phyloP scores from a whole-genome alignment of 1,284 basidiomycete genomes.

The Cryptococcus deneoformans region DNA sequence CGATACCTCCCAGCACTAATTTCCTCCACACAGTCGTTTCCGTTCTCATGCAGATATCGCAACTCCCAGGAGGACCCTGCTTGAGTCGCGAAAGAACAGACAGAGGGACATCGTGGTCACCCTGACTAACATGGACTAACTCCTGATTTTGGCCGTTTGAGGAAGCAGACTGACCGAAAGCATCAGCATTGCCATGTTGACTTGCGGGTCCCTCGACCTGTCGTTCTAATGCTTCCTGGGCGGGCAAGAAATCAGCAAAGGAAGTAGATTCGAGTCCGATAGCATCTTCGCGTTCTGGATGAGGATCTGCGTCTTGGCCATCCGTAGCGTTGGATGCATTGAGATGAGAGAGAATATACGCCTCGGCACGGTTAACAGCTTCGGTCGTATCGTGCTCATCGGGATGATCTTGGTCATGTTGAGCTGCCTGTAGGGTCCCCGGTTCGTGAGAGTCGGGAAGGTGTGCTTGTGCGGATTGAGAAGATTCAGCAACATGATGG shows the following conservation, averaged over 20 bases:
- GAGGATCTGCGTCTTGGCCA: neutral
- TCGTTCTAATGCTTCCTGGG: slow-evolving; percentile 14
- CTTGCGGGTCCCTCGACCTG: slow-evolving; percentile 7
- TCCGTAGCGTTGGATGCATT: slow-evolving; percentile 2
- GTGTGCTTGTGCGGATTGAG: neutral
- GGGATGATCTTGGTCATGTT: neutral
- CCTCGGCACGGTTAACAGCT: slow-evolving; percentile 24
- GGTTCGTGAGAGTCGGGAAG: neutral
- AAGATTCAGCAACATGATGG: too few species aligned
- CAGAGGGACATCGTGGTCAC: neutral
- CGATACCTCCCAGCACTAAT: slow-evolving; percentile 27
- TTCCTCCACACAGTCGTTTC: slow-evolving; percentile 48
- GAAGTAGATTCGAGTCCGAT: slow-evolving; percentile 21
- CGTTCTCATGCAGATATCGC: slow-evolving; percentile 43
- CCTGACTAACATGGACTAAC: neutral
- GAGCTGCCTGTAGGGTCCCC: neutral
- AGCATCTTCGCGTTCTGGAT: neutral
- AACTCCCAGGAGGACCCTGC: slow-evolving; percentile 41
- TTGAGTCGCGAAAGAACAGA: slow-evolving; percentile 31
- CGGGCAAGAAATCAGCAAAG: slow-evolving; percentile 33
- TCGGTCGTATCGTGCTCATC: slow-evolving; percentile 11
- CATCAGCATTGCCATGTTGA: neutral
- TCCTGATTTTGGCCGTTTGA: neutral
- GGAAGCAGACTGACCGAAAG: neutral
- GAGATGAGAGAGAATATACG: slow-evolving; percentile 32